Evolutionary conservation across 2,329 filamentous ascomycete species (phyloP).

Genomic region (Aureobasidium uvarum): DNA sequence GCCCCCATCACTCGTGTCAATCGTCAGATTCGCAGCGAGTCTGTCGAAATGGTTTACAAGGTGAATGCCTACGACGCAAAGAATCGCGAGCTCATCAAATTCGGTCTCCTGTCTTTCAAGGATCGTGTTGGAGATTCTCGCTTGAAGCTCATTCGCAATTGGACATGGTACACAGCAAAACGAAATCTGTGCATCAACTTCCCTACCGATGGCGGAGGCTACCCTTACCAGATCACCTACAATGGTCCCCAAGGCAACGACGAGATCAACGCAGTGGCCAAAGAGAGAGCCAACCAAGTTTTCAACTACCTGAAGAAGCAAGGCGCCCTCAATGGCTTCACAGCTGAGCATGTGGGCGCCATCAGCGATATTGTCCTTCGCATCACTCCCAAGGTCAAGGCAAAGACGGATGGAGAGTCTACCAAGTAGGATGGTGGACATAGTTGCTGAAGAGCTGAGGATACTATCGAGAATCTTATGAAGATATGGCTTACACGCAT

Average conservation of each 20-base stretch:
- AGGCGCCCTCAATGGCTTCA: background rate
- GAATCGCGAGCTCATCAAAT: slow-evolving; percentile 14
- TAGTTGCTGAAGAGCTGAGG: background rate
- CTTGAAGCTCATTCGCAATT: background rate
- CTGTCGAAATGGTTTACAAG: background rate
- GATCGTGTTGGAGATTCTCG: background rate
- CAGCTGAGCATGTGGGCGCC: background rate
- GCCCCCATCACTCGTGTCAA: slow-evolving; percentile 20
- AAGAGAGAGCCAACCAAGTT: background rate
- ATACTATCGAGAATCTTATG: background rate
- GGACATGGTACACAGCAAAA: slow-evolving; percentile 1
- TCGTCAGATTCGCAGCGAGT: background rate
- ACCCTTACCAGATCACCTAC: background rate
- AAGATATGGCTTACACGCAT: background rate
- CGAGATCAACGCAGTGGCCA: background rate
- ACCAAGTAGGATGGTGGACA: background rate
- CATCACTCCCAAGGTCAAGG: background rate
- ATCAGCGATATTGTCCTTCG: slow-evolving; percentile 15
- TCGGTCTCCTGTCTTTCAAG: background rate
- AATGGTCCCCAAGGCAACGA: background rate
- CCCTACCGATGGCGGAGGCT: background rate
- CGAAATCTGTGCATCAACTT: background rate
- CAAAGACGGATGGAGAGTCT: background rate
- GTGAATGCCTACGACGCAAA: background rate
- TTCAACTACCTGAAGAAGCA: background rate